Evolutionary conservation across 1,284 basidiomycete genomes (phyloP).

Genomic region (Agroathelia rolfsii): DNA sequence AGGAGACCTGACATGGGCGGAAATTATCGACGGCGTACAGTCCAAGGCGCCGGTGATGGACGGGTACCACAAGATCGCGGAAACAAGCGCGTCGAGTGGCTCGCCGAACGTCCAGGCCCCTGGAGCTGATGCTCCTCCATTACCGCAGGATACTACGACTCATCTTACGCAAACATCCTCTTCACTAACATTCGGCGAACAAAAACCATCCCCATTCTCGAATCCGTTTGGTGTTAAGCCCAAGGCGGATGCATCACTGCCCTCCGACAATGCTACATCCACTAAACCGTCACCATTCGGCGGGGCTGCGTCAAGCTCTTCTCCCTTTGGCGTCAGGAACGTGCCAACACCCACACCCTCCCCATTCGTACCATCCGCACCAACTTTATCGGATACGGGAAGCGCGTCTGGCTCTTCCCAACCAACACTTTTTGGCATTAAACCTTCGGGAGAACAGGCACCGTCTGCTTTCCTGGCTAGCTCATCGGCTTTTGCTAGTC

Average conservation of each 20-base stretch:
- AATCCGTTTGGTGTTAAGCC: no score
- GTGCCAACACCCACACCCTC: constrained; percentile 8
- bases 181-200: constrained; percentile 8
- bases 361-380: not conserved
- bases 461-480: constrained; percentile 2
- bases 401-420: no score
- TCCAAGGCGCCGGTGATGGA: constrained; percentile 18
- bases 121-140: no score
- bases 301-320: not conserved
- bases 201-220: no score
- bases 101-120: no score
- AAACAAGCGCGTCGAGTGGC: constrained; percentile 18
- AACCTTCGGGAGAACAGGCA: constrained; percentile 3
- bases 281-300: constrained; percentile 1
- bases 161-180: no score
- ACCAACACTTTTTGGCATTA: constrained; percentile 6
- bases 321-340: constrained; percentile 10
- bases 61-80: constrained; percentile 6
- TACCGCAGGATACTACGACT: no score
- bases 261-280: constrained; percentile 1
- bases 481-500: constrained; percentile 9
- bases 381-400: constrained; percentile 1
- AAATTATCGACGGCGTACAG: constrained; percentile 70
- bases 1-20: constrained; percentile 46
- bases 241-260: no score